Evolutionary conservation across 2,329 filamentous ascomycete species (phyloP).

Genomic region (Cryoendolithus antarcticus): DNA sequence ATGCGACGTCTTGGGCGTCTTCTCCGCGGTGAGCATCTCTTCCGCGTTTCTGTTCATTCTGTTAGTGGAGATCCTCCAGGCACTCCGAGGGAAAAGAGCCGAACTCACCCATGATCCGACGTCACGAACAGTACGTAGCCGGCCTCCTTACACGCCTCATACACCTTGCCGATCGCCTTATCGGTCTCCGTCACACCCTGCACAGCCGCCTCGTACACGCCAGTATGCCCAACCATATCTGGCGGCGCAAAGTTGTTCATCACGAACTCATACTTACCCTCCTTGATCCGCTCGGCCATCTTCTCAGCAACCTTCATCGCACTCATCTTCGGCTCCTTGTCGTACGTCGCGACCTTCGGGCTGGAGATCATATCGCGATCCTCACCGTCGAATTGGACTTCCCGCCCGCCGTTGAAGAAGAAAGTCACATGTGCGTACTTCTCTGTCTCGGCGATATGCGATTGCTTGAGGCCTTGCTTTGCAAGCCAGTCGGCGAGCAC

Average conservation of each 20-base stretch:
- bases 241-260: constrained; percentile 99
- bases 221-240: constrained; percentile 98
- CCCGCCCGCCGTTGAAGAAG: constrained; percentile 98
- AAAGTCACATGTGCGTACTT: constrained; percentile 99
- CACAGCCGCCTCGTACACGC: constrained; percentile 90
- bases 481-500: constrained; percentile 95
- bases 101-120: constrained; percentile 69
- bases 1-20: constrained; percentile 95
- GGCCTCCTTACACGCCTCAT: constrained; percentile 85
- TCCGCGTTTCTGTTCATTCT: constrained; percentile 60
- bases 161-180: constrained; percentile 83
- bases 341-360: constrained; percentile 92
- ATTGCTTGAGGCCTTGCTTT: constrained; percentile 81
- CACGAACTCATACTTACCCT: constrained; percentile 84
- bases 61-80: background rate
- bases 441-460: constrained; percentile 95
- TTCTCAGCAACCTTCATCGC: constrained; percentile 81
- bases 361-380: constrained; percentile 87
- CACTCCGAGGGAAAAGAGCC: constrained; percentile 11
- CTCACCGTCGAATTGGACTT: constrained; percentile 90
- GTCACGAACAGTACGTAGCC: constrained; percentile 93
- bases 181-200: constrained; percentile 77
- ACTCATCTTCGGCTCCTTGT: constrained; percentile 91
- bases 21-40: constrained; percentile 95
- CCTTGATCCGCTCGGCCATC: constrained; percentile 72